These are phyloP conservation scores for Jimgerdemannia lactiflua DNA, from an alignment of 192 early-diverging fungal species.

Conservation along the genomic window DNA sequence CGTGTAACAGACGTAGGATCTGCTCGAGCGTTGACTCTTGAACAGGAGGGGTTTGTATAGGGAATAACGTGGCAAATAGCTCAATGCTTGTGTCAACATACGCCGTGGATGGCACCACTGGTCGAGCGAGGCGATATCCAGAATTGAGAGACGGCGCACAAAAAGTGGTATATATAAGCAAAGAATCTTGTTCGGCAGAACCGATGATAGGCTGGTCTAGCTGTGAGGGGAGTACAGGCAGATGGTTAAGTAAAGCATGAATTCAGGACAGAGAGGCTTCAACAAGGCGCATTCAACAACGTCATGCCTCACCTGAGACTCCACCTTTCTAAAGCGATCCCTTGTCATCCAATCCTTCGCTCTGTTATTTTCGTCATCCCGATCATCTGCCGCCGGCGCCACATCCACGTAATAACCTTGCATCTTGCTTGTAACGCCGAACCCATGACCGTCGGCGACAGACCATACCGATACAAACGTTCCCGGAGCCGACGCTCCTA, in stretches of 20 bases:
- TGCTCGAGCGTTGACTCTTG: conserved; percentile 81
- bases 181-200: conserved; percentile 63
- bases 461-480: conserved; percentile 51
- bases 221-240: conserved; percentile 9
- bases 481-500: conserved; percentile 43
- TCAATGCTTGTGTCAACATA: conserved; percentile 81
- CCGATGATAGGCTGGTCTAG: conserved; percentile 57
- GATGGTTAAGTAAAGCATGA: no score
- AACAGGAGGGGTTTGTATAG: conserved; percentile 56
- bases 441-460: conserved; percentile 51
- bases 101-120: conserved; percentile 44
- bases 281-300: conserved; percentile 1
- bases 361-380: conserved; percentile 37
- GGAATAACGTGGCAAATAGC: conserved; percentile 74
- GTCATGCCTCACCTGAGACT: conserved; percentile 1
- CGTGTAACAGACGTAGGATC: conserved; percentile 61
- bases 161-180: conserved; percentile 46
- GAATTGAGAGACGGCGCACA: conserved; percentile 6
- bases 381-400: conserved; percentile 27
- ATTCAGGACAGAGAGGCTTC: neutral
- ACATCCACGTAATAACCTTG: conserved; percentile 45
- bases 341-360: conserved; percentile 42
- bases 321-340: conserved; percentile 30
- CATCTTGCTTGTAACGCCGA: conserved; percentile 54
- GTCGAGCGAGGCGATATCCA: conserved; percentile 34